Conservation (phyloP, 78 protist species). For the Speleostelium caveatum region DNA sequence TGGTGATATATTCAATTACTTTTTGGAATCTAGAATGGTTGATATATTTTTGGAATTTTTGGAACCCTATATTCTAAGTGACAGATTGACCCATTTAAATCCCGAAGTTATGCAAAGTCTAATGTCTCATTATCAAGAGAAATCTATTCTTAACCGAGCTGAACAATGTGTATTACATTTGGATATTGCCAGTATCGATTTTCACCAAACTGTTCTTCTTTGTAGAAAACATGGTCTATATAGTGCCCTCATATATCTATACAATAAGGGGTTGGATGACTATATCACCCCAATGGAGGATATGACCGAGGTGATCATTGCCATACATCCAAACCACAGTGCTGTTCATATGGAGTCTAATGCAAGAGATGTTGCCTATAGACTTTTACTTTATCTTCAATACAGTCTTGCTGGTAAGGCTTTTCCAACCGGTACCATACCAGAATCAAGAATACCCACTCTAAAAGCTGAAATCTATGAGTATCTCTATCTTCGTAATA, state of each 20-base stretch:
- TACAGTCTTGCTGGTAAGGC: slow-evolving; percentile 56
- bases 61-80: slow-evolving; percentile 69
- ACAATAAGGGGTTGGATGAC: slow-evolving; percentile 76
- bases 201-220: slow-evolving; percentile 73
- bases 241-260: slow-evolving; percentile 78
- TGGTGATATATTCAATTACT: slow-evolving; percentile 70
- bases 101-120: slow-evolving; percentile 79
- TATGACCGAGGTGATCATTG: slow-evolving; percentile 28
- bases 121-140: slow-evolving; percentile 50
- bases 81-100: slow-evolving; percentile 30
- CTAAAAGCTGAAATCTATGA: slow-evolving; percentile 44
- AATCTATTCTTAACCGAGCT: slow-evolving; percentile 16
- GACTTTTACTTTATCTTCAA: slow-evolving; percentile 46
- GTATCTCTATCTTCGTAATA: slow-evolving; percentile 34
- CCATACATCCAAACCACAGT: too few relatives aligned
- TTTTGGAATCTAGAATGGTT: slow-evolving; percentile 24
- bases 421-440: slow-evolving; percentile 69
- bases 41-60: slow-evolving; percentile 52
- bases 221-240: slow-evolving; percentile 61
- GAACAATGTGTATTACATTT: slow-evolving; percentile 80
- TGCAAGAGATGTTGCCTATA: slow-evolving; percentile 53
- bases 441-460: slow-evolving; percentile 16
- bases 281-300: slow-evolving; percentile 81
- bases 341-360: too few relatives aligned
- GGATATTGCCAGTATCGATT: slow-evolving; percentile 66